A percentile compares a stretch with the other conserved stretches of the same genome.
phyloP scores from a whole-genome alignment of 805 yeast species.

The Clavispora carvajalis region DNA sequence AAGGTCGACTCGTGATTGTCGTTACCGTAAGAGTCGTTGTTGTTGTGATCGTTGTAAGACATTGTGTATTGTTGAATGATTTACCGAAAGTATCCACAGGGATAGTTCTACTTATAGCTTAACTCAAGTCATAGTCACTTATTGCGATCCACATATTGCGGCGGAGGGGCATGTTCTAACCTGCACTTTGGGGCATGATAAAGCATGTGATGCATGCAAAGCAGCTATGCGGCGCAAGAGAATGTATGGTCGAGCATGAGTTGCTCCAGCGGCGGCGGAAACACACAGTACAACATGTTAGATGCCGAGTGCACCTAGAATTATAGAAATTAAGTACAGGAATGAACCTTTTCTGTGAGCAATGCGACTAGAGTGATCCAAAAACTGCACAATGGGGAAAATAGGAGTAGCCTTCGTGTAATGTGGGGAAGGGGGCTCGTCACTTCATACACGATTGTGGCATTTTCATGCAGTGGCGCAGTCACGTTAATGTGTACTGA shows the following conservation, averaged over 20 bases:
- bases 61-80: constrained; percentile 1
- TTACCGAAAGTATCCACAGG: not conserved
- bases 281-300: not conserved
- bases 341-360: not conserved
- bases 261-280: not conserved
- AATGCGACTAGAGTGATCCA: not conserved
- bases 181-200: not conserved
- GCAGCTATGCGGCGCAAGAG: not conserved
- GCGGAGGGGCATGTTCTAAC: not conserved
- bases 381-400: not conserved
- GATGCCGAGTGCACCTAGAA: not conserved
- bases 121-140: not conserved
- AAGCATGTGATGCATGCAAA: not conserved
- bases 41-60: constrained; percentile 17
- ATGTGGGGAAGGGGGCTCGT: not conserved
- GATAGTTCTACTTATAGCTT: not conserved
- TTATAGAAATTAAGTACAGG: not conserved
- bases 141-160: not conserved
- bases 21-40: constrained; percentile 12
- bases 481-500: not conserved
- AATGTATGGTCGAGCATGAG: not conserved
- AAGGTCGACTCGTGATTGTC: constrained; percentile 4
- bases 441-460: not conserved
- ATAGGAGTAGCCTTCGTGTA: not conserved
- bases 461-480: not conserved